These are phyloP conservation scores for Teunomyces atbi DNA, from an alignment of 805 yeast species.

Conservation along the genomic window DNA sequence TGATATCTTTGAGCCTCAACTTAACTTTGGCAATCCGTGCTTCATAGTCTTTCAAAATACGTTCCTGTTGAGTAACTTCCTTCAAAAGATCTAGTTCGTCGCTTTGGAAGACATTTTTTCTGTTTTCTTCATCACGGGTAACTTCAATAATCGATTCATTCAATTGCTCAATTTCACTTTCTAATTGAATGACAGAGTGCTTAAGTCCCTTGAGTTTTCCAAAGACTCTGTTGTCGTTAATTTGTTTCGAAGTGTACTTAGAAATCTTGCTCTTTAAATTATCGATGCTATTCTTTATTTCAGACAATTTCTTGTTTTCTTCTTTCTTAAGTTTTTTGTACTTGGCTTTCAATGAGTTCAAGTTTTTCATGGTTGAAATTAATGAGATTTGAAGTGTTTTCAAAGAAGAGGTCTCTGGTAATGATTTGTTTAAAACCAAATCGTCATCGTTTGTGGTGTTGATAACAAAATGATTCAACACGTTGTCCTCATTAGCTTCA, in stretches of 20 bases:
- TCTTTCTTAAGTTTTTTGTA: slow-evolving; percentile 37
- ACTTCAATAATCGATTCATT: slow-evolving; percentile 16
- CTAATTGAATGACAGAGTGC: slow-evolving; percentile 39
- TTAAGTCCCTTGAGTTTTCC: slow-evolving; percentile 41
- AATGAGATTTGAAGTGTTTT: slow-evolving; percentile 34
- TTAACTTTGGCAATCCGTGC: slow-evolving; percentile 19
- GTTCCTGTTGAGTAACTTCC: slow-evolving; percentile 23
- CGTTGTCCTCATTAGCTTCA: slow-evolving; percentile 4
- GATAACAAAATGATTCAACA: slow-evolving; percentile 25
- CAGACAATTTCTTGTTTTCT: slow-evolving; percentile 34
- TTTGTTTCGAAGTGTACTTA: slow-evolving; percentile 23
- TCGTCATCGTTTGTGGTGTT: slow-evolving; percentile 26
- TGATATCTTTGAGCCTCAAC: slow-evolving; percentile 19
- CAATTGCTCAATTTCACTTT: slow-evolving; percentile 30
- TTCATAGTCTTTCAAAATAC: slow-evolving; percentile 23
- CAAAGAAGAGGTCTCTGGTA: slow-evolving; percentile 25
- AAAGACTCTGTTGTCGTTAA: slow-evolving; percentile 28
- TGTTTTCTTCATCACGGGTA: slow-evolving; percentile 11
- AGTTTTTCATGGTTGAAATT: slow-evolving; percentile 26
- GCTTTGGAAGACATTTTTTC: slow-evolving; percentile 13
- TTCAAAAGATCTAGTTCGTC: slow-evolving; percentile 17
- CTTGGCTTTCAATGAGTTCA: slow-evolving; percentile 20
- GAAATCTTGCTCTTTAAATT: slow-evolving; percentile 28
- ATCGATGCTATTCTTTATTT: slow-evolving; percentile 33
- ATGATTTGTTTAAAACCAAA: slow-evolving; percentile 23